Evolutionary conservation across 441 rosid genomes (phyloP).

Genomic region (Mallotus japonicus): DNA sequence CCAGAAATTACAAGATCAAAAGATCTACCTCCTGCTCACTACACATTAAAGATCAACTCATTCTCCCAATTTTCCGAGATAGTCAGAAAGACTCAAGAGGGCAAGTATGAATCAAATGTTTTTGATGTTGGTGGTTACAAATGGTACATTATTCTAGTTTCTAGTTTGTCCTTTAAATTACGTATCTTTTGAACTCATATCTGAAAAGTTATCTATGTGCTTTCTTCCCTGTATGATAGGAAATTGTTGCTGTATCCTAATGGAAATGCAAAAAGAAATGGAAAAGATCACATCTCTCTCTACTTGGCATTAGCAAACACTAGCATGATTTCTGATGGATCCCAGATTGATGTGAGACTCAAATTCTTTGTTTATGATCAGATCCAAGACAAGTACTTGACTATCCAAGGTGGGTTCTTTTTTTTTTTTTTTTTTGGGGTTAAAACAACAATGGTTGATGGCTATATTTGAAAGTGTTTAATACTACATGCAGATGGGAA

Average conservation of each 20-base stretch:
- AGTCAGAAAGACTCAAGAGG: background rate
- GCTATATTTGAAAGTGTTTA: background rate
- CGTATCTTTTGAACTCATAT: no score
- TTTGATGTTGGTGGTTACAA: no score
- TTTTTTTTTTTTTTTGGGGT: no score
- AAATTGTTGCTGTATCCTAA: no score
- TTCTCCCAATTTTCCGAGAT: background rate
- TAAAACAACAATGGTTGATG: no score
- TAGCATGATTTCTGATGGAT: background rate
- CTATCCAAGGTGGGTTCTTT: background rate
- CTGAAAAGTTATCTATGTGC: no score
- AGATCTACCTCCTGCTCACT: conserved; percentile 6
- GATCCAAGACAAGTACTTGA: conserved; percentile 2
- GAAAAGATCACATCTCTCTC: no score
- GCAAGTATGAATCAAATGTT: background rate
- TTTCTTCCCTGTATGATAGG: no score
- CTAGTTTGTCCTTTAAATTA: no score
- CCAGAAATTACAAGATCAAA: background rate
- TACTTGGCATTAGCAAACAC: no score
- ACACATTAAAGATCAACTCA: background rate
- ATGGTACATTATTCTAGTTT: no score
- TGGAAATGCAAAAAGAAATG: no score
- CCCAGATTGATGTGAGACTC: background rate
- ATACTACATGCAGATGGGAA: background rate
- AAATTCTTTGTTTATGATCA: background rate